A percentile compares a stretch with the other conserved stretches of the same genome.
Evolutionary conservation across 306 rosid species (phyloP).

Genomic region (Chamaecrista fasciculata): DNA sequence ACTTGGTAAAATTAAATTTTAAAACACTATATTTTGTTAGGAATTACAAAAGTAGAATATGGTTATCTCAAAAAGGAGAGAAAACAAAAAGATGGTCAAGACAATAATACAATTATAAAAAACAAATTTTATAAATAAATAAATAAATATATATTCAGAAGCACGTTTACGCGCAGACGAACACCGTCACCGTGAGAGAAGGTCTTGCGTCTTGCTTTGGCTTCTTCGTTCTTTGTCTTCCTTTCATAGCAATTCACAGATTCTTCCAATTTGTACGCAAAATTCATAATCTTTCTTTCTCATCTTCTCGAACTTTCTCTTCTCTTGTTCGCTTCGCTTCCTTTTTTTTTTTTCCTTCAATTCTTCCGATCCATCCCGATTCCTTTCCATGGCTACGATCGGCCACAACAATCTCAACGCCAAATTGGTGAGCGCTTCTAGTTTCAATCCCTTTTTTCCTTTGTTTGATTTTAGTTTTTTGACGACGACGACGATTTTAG

Average conservation of each 20-base stretch:
- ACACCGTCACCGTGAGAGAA: not conserved
- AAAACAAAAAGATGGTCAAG: not conserved
- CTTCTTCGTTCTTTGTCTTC: constrained; percentile 1
- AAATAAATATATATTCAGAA: not conserved
- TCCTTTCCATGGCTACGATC: constrained; percentile 44
- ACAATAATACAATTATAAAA: not conserved
- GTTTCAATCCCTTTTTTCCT: not conserved
- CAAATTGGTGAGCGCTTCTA: constrained; percentile 38
- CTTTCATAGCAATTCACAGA: not conserved
- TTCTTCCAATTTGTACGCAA: not conserved
- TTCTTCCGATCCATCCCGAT: constrained; percentile 29
- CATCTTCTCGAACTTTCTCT: constrained; percentile 25
- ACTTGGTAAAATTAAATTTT: too few relatives aligned
- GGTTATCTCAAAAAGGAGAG: too few relatives aligned
- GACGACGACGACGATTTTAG: not conserved
- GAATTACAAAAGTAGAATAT: too few relatives aligned
- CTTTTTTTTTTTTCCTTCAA: not conserved
- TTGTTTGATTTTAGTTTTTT: not conserved
- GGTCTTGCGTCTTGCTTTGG: constrained; percentile 13
- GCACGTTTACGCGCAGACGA: constrained; percentile 25
- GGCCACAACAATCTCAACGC: constrained; percentile 49
- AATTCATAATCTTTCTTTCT: not conserved
- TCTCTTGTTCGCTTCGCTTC: not conserved
- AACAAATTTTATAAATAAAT: too few relatives aligned
- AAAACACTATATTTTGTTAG: too few relatives aligned